Conservation (phyloP, 1,139 yeast genomes). For the Meyerozyma guilliermondii region DNA sequence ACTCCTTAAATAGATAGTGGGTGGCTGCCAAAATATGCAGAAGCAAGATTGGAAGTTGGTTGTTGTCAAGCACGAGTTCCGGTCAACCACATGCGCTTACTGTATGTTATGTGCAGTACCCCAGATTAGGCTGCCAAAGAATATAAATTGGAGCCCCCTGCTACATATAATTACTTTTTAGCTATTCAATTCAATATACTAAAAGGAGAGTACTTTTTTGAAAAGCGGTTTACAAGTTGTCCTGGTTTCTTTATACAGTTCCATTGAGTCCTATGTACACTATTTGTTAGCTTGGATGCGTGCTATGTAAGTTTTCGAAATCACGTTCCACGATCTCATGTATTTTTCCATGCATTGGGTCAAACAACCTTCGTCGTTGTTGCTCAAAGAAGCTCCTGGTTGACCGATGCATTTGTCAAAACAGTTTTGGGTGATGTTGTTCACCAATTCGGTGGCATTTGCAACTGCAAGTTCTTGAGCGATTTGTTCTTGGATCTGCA, state of each 20-base stretch:
- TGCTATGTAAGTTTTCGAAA: slow-evolving; percentile 69
- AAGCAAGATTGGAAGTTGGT: neutral
- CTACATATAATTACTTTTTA: too few relatives aligned
- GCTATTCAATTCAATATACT: too few relatives aligned
- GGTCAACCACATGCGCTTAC: too few relatives aligned
- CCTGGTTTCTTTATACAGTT: too few relatives aligned
- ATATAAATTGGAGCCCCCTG: too few relatives aligned
- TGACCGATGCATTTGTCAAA: slow-evolving; percentile 66
- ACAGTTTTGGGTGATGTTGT: slow-evolving; percentile 84
- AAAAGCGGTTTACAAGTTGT: too few relatives aligned
- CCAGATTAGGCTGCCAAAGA: neutral
- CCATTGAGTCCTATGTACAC: too few relatives aligned
- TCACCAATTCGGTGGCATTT: slow-evolving; percentile 82
- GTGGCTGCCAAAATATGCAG: neutral
- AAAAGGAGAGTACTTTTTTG: too few relatives aligned
- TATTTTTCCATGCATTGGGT: slow-evolving; percentile 79
- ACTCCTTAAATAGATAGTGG: neutral
- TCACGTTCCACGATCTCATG: slow-evolving; percentile 86
- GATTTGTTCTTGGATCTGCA: slow-evolving; percentile 66
- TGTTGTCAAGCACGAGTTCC: too few relatives aligned
- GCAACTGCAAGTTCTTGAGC: slow-evolving; percentile 83
- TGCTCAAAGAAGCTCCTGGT: slow-evolving; percentile 42
- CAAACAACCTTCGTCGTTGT: slow-evolving; percentile 47
- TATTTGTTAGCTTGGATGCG: slow-evolving; percentile 48
- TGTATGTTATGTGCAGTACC: neutral